Evolutionary conservation across 2,329 filamentous ascomycete species (phyloP).

Genomic region (Colletotrichum tofieldiae): DNA sequence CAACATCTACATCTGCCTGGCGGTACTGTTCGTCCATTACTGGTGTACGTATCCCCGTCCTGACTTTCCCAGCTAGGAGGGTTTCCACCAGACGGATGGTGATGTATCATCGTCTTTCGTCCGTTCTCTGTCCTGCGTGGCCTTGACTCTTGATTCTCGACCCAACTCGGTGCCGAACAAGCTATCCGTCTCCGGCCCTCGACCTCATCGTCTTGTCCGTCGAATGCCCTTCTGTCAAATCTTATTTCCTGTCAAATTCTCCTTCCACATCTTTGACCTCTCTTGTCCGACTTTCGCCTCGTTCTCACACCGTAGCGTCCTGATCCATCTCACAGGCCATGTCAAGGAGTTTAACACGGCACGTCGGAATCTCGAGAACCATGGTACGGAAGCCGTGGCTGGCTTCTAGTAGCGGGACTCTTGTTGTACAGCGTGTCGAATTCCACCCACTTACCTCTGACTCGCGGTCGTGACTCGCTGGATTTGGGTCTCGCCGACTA

Average conservation of each 20-base stretch:
- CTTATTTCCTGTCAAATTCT: neutral
- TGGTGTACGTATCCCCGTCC: neutral
- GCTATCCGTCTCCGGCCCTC: constrained; percentile 9
- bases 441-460: constrained; percentile 29
- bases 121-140: neutral
- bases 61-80: constrained; percentile 1
- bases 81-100: neutral
- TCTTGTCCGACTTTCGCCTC: constrained; percentile 11
- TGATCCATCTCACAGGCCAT: constrained; percentile 11
- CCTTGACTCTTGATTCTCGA: neutral
- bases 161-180: constrained; percentile 12
- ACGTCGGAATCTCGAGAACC: constrained; percentile 10
- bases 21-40: neutral
- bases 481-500: constrained; percentile 27
- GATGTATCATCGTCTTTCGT: neutral
- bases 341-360: constrained; percentile 15
- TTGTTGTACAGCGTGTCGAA: constrained; percentile 30
- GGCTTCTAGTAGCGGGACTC: constrained; percentile 8
- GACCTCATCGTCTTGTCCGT: constrained; percentile 8
- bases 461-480: constrained; percentile 42
- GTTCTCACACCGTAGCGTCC: constrained; percentile 1
- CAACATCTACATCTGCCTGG: neutral
- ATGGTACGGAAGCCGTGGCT: constrained; percentile 23
- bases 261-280: constrained; percentile 5
- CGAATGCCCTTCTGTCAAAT: neutral